These are phyloP conservation scores for Dictyophora rubrovolvata DNA, from an alignment of 768 basidiomycete genomes.

Conservation along the genomic window DNA sequence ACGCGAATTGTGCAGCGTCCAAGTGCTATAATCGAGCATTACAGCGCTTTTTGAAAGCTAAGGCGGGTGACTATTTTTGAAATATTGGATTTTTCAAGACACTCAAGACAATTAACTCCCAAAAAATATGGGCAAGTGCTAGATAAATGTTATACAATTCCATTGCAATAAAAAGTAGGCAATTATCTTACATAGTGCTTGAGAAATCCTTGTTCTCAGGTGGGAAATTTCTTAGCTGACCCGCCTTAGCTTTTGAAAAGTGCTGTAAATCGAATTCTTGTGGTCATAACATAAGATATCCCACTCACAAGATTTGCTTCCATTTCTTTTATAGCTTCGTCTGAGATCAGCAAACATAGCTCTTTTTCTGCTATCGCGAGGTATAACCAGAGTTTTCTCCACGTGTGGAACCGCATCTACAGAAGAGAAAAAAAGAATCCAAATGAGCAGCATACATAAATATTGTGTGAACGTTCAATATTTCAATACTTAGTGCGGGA, in stretches of 20 bases:
- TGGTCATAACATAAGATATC: background rate
- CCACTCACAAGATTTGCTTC: constrained; percentile 66
- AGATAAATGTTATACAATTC: too few relatives aligned
- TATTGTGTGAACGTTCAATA: background rate
- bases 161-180: too few relatives aligned
- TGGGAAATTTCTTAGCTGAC: too few relatives aligned
- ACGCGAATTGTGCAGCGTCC: constrained; percentile 81
- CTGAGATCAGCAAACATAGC: constrained; percentile 81
- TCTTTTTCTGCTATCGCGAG: constrained; percentile 96
- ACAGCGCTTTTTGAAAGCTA: too few relatives aligned
- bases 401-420: constrained; percentile 90
- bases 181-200: too few relatives aligned
- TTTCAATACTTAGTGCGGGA: constrained; percentile 68
- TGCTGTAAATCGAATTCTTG: background rate
- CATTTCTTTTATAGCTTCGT: constrained; percentile 93
- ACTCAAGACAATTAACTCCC: too few relatives aligned
- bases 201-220: too few relatives aligned
- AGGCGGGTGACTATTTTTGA: too few relatives aligned
- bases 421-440: background rate
- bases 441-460: background rate
- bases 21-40: constrained; percentile 62
- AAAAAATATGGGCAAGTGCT: too few relatives aligned
- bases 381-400: constrained; percentile 92
- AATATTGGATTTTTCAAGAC: too few relatives aligned
- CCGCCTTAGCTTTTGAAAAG: too few relatives aligned